Base-by-base conservation (phyloP, 2,329 filamentous ascomycete genomes). In the Stagonosporopsis tanaceti region DNA sequence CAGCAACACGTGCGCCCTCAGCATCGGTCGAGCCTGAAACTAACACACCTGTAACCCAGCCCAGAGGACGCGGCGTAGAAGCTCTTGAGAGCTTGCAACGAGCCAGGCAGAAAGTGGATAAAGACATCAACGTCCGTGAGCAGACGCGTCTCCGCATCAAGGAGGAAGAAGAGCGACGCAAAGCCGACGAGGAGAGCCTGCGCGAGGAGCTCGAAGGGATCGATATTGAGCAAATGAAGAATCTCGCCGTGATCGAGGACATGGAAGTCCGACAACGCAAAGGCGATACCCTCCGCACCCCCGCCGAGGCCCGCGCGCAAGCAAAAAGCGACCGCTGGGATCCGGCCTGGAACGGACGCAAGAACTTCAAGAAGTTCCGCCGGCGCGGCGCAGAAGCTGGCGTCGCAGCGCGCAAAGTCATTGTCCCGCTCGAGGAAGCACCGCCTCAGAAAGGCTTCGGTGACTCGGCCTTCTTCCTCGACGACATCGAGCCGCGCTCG, bases 341-440 rank as follows among this genome's bases (percentile, higher is more conserved):
- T 64, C 87, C 92, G 0, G 84, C 83, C 37, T 99, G 95, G 95
- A 96, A 97, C 72, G 95, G 94, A 0, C 85, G 94, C 40, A 94
- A 92, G 76, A 98, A 99, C 71, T 99, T 97, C 80, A 99, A 99
- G 76, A 90, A 87, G 67, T 99, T 99, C 71, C 82, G 85, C 50
- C 88, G 76, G 6, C 70, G 76, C 38, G 73, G 67, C 22, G 64
- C 56, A 59, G 76, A 64, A 70, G 73, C 60, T 50, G 76, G 70
- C 45, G 77, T 78, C n/a, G 76, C 77, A 32, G 65, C 79, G 4
- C 81, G 82, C 57, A 81, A 80, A 15, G 83, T 90, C 32, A 90
- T 96, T 37, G 86, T 97, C 4, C 78, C 83, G 0, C 78, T 96
- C 4, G 87, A 91, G 63, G 88, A 92, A 73, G 89, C 88, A 17